Percentiles rank a stretch among this genome's conserved stretches.
phyloP scores from a whole-genome alignment of 305 asterid genomes.

The Nicotiana rustica region DNA sequence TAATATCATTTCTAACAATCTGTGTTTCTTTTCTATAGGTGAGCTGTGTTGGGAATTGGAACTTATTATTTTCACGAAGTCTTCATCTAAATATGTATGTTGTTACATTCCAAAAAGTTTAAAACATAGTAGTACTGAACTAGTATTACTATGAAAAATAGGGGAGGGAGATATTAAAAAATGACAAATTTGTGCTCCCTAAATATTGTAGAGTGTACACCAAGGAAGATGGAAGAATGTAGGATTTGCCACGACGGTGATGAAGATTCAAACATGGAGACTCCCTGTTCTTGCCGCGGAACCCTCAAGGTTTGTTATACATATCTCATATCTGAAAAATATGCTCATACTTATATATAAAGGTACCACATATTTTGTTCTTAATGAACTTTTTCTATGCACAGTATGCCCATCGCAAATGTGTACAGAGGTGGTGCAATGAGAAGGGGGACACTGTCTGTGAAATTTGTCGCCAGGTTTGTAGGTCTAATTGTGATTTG shows the following conservation, averaged over 20 bases:
- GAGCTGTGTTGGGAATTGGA: no score
- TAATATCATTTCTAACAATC: neutral
- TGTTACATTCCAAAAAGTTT: neutral
- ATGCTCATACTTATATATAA: no score
- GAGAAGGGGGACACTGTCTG: slow-evolving; percentile 87
- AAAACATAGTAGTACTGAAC: neutral
- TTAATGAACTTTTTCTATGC: neutral
- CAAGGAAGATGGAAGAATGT: slow-evolving; percentile 63
- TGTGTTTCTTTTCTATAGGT: no score
- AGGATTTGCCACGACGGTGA: slow-evolving; percentile 91
- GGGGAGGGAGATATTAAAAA: slow-evolving; percentile 49
- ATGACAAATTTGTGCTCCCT: slow-evolving; percentile 44
- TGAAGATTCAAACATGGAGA: slow-evolving; percentile 78
- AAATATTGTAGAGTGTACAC: slow-evolving; percentile 50
- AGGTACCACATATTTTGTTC: neutral
- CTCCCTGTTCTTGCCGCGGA: slow-evolving; percentile 87
- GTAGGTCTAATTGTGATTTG: neutral
- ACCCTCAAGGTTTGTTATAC: slow-evolving; percentile 73
- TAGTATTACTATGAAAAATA: slow-evolving; percentile 41
- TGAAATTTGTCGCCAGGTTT: slow-evolving; percentile 87
- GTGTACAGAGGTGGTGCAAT: slow-evolving; percentile 89
- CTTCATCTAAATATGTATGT: slow-evolving; percentile 38
- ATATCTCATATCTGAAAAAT: no score
- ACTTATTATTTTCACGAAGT: neutral
- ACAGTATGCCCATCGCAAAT: slow-evolving; percentile 82